Percentiles rank a stretch among this genome's conserved stretches.
These are phyloP conservation scores for Microbotryum intermedium DNA, from an alignment of 1,284 basidiomycete genomes.

Conservation along the genomic window DNA sequence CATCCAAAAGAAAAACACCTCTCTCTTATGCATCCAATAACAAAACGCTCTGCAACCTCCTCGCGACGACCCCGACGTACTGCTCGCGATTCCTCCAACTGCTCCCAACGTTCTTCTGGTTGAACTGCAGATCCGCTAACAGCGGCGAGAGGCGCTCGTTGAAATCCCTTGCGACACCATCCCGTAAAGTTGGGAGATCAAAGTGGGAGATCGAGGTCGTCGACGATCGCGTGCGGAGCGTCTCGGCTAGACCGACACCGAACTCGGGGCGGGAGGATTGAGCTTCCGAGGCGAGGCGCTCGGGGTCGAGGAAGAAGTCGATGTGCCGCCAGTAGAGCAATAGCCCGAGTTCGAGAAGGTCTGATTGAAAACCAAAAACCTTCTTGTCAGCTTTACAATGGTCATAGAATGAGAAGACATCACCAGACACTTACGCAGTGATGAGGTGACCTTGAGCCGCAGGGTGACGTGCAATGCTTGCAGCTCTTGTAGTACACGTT, in stretches of 20 bases:
- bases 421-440: slow-evolving; percentile 10
- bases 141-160: slow-evolving; percentile 3
- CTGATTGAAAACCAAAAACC: background rate
- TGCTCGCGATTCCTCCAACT: slow-evolving; percentile 11
- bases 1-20: slow-evolving; percentile 4
- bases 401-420: background rate
- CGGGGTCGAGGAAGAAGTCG: slow-evolving; percentile 44
- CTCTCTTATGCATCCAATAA: background rate
- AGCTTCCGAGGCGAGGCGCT: slow-evolving; percentile 3
- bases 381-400: background rate
- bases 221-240: slow-evolving; percentile 11
- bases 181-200: slow-evolving; percentile 14
- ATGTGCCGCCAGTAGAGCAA: slow-evolving; percentile 80
- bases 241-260: slow-evolving; percentile 18
- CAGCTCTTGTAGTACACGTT: slow-evolving; percentile 16
- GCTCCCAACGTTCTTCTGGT: slow-evolving; percentile 16
- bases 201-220: slow-evolving; percentile 6
- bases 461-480: slow-evolving; percentile 11
- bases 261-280: slow-evolving; percentile 14
- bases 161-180: slow-evolving; percentile 14
- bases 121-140: slow-evolving; percentile 4
- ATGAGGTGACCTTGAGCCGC: slow-evolving; percentile 14
- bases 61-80: slow-evolving; percentile 16
- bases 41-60: slow-evolving; percentile 16
- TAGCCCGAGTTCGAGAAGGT: slow-evolving; percentile 44